Evolutionary conservation across 495 filamentous ascomycete genomes (phyloP).

Genomic region (Wilcoxina mikolae): DNA sequence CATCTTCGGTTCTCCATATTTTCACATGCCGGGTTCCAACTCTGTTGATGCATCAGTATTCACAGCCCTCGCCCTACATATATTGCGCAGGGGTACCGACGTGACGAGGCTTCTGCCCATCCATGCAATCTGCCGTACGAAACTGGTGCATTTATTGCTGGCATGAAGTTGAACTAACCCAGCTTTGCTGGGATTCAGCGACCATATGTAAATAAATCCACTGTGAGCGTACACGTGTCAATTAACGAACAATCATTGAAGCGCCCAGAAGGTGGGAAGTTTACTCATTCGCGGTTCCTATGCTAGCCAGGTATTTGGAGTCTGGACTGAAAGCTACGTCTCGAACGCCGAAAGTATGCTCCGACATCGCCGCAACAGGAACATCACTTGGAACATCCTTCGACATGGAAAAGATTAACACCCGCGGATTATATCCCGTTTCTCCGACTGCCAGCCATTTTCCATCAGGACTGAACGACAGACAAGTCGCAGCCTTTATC

Average conservation of each 20-base stretch:
- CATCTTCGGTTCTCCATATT: conserved; percentile 71
- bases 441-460: conserved; percentile 84
- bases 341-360: conserved; percentile 81
- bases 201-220: conserved; percentile 88
- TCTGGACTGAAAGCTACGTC: conserved; percentile 80
- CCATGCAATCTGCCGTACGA: conserved; percentile 74
- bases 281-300: conserved; percentile 70
- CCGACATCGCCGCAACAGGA: conserved; percentile 70
- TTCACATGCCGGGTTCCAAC: conserved; percentile 85
- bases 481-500: conserved; percentile 90
- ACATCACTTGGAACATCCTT: conserved; percentile 61
- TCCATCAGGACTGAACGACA: conserved; percentile 81
- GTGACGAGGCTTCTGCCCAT: conserved; percentile 57
- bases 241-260: not conserved
- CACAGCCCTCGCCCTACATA: not conserved
- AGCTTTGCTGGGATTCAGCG: conserved; percentile 56
- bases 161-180: conserved; percentile 76
- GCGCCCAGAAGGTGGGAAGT: conserved; percentile 2
- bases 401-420: conserved; percentile 71
- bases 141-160: conserved; percentile 84
- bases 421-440: conserved; percentile 83
- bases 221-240: conserved; percentile 7
- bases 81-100: conserved; percentile 30
- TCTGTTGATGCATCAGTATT: conserved; percentile 30
- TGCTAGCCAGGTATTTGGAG: conserved; percentile 71